These are phyloP conservation scores for Geum urbanum DNA, from an alignment of 306 rosid species.

Conservation along the genomic window DNA sequence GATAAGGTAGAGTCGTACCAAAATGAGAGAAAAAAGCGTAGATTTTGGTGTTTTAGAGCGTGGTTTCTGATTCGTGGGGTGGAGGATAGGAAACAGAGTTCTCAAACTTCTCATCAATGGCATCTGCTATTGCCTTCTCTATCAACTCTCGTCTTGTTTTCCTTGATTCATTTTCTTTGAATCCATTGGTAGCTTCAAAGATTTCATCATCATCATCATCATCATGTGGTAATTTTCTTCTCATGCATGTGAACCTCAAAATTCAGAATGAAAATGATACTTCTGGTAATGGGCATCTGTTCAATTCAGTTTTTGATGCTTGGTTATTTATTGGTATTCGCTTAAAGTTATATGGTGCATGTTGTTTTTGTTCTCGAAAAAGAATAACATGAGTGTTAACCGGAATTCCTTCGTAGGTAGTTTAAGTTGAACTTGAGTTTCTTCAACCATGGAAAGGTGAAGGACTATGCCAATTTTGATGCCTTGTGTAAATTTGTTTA, in stretches of 20 bases:
- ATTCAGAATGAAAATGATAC: neutral
- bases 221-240: too few relatives aligned
- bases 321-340: neutral
- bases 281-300: slow-evolving; percentile 13
- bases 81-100: neutral
- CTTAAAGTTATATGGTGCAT: slow-evolving; percentile 1
- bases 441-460: too few relatives aligned
- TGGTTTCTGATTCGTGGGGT: neutral
- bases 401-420: neutral
- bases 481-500: neutral
- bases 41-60: too few relatives aligned
- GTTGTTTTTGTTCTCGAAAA: neutral
- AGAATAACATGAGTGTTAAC: neutral
- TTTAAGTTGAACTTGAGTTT: neutral
- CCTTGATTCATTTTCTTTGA: slow-evolving; percentile 14
- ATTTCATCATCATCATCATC: neutral
- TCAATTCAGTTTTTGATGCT: neutral
- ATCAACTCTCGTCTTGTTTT: slow-evolving; percentile 21
- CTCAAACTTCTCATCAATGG: slow-evolving; percentile 42
- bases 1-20: too few relatives aligned
- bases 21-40: too few relatives aligned
- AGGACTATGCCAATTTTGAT: too few relatives aligned
- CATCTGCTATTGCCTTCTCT: slow-evolving; percentile 37
- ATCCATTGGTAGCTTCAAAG: slow-evolving; percentile 16
- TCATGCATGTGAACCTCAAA: slow-evolving; percentile 7